phyloP scores from a whole-genome alignment of 2,329 filamentous ascomycete genomes.

The Aureobasidium sp. region DNA sequence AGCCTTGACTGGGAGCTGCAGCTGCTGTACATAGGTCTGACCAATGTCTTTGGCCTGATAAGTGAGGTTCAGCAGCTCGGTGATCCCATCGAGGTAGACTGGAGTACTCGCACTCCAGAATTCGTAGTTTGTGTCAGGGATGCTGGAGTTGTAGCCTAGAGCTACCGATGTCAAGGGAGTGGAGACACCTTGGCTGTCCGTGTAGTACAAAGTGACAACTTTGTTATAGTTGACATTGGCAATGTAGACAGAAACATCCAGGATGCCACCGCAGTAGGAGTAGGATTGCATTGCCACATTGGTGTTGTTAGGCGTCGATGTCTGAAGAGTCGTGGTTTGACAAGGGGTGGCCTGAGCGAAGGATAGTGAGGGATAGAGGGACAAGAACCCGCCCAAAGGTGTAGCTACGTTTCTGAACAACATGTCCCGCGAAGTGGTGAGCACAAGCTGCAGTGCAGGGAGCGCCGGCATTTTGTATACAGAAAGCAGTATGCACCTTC shows the following conservation, averaged over 20 bases:
- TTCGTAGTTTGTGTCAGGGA: conserved; percentile 24
- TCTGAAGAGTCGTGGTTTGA: conserved; percentile 21
- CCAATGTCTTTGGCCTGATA: conserved; percentile 26
- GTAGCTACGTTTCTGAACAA: conserved; percentile 8
- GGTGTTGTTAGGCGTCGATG: conserved; percentile 19
- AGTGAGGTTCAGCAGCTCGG: conserved; percentile 27
- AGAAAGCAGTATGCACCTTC: background rate
- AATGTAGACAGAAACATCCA: conserved; percentile 26
- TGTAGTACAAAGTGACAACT: conserved; percentile 28
- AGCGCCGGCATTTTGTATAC: conserved; percentile 11
- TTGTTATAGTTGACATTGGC: conserved; percentile 30
- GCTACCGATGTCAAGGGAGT: conserved; percentile 26
- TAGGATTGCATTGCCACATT: conserved; percentile 26
- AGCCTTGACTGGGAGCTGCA: conserved; percentile 23
- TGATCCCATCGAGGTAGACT: conserved; percentile 27
- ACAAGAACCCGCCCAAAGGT: conserved; percentile 3
- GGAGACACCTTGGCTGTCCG: conserved; percentile 24
- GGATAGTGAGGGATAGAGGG: conserved; percentile 10
- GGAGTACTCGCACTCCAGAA: conserved; percentile 26
- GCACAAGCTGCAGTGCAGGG: conserved; percentile 6
- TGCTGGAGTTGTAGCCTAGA: conserved; percentile 24
- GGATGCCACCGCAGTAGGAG: conserved; percentile 27
- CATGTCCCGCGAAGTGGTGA: conserved; percentile 12
- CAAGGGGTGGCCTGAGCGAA: conserved; percentile 21
- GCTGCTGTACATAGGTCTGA: conserved; percentile 23